Conservation (phyloP, 306 rosid species). For the Carpinus fangiana region DNA sequence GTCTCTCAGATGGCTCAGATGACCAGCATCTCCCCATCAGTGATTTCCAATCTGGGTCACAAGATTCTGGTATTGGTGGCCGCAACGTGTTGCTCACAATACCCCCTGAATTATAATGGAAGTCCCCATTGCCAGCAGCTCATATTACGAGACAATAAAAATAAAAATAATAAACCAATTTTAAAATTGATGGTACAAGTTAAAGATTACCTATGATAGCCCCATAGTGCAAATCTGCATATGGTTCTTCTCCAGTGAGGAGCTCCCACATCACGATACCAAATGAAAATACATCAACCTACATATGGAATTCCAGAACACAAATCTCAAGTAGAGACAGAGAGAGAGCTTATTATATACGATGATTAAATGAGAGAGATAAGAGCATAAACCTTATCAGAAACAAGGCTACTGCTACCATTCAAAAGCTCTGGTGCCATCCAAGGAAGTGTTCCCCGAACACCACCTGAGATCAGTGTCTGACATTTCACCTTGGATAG, state of each 20-base stretch:
- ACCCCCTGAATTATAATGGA: conserved; percentile 57
- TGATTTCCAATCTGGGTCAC: conserved; percentile 74
- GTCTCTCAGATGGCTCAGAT: conserved; percentile 80
- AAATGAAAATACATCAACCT: conserved; percentile 90
- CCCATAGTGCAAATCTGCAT: conserved; percentile 84
- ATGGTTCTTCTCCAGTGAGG: conserved; percentile 86
- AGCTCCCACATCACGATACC: conserved; percentile 93
- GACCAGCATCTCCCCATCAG: conserved; percentile 95
- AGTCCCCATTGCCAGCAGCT: background rate
- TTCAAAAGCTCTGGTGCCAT: conserved; percentile 95
- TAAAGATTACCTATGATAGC: conserved; percentile 70
- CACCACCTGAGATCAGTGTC: conserved; percentile 87
- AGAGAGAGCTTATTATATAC: background rate
- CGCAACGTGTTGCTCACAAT: conserved; percentile 91
- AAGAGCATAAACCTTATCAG: conserved; percentile 71
- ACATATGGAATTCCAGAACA: conserved; percentile 11
- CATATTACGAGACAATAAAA: conserved; percentile 14
- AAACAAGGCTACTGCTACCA: conserved; percentile 90
- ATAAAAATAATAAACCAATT: background rate
- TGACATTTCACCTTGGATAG: conserved; percentile 91
- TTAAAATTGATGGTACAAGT: background rate
- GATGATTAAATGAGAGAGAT: background rate
- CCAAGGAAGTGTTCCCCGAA: conserved; percentile 95
- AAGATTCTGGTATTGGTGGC: conserved; percentile 66
- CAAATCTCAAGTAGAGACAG: background rate